Percentiles rank a stretch among this genome's conserved stretches.
Conservation (phyloP, 1,284 basidiomycete genomes). For the Anthracocystis walkeri region DNA sequence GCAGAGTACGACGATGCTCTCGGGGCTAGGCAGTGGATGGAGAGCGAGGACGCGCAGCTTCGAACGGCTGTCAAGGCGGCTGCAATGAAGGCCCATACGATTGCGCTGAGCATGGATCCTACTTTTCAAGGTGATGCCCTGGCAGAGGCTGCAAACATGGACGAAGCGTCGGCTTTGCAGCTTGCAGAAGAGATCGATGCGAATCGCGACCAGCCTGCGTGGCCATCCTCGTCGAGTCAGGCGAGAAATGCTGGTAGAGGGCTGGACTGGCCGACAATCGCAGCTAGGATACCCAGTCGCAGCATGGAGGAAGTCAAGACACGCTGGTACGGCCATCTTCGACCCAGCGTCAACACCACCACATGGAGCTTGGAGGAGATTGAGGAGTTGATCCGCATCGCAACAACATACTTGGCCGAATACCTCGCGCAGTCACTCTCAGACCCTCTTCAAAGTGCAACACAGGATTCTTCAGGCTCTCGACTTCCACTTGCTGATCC, state of each 20-base stretch:
- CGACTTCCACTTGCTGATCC: background rate
- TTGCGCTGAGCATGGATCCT: constrained; percentile 19
- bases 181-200: constrained; percentile 35
- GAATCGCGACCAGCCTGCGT: background rate
- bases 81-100: constrained; percentile 26
- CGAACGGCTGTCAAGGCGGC: constrained; percentile 24
- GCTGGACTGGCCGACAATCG: constrained; percentile 41
- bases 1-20: constrained; percentile 45
- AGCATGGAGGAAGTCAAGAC: constrained; percentile 39
- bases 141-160: constrained; percentile 26
- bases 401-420: constrained; percentile 17
- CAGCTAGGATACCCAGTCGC: constrained; percentile 22
- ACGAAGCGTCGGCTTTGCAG: constrained; percentile 15
- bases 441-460: background rate
- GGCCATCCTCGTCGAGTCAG: background rate
- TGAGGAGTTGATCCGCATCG: constrained; percentile 18
- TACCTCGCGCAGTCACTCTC: background rate
- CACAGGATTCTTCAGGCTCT: background rate
- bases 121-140: constrained; percentile 18
- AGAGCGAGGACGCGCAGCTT: constrained; percentile 33
- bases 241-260: background rate
- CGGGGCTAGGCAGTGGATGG: constrained; percentile 29
- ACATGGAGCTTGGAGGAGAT: constrained; percentile 26
- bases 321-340: constrained; percentile 35
- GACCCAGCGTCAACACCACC: constrained; percentile 30